Evolutionary conservation across 2,329 filamentous ascomycete genomes (phyloP).

Genomic region (Neonectria hederae): DNA sequence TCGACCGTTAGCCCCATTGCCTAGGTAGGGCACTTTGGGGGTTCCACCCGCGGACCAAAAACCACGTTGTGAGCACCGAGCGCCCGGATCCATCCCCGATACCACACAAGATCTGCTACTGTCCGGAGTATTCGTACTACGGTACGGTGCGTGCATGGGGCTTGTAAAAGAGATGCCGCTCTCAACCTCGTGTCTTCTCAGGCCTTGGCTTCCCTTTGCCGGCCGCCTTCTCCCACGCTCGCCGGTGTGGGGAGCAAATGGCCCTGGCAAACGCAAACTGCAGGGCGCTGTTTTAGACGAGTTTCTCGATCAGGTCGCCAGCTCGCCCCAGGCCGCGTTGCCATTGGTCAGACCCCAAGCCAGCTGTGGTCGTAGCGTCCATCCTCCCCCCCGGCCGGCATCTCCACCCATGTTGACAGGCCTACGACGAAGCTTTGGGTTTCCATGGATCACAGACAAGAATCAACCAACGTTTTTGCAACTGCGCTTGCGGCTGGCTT

Average conservation of each 20-base stretch:
- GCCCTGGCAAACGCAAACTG: conserved; percentile 33
- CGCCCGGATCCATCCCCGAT: conserved; percentile 25
- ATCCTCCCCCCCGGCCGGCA: not conserved
- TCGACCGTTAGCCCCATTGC: not conserved
- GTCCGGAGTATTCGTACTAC: not conserved
- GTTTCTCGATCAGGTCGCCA: conserved; percentile 38
- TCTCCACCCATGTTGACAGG: not conserved
- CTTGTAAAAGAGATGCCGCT: not conserved
- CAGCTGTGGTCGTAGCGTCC: conserved; percentile 1
- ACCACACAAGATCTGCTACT: conserved; percentile 30
- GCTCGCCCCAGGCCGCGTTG: conserved; percentile 16
- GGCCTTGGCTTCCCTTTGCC: not conserved
- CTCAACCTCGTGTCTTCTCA: not conserved
- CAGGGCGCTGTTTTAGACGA: conserved; percentile 38
- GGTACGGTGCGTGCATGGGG: not conserved
- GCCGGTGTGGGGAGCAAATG: conserved; percentile 23
- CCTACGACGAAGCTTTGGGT: not conserved
- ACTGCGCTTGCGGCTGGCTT: not conserved
- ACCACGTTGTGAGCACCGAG: conserved; percentile 3
- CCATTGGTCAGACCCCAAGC: conserved; percentile 30
- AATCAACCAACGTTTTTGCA: not conserved
- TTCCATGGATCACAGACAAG: not conserved
- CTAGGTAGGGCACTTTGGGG: not conserved
- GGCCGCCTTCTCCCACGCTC: not conserved
- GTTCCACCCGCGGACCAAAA: not conserved